phyloP scores from a whole-genome alignment of 495 filamentous ascomycete species.

The Neurospora sp. region DNA sequence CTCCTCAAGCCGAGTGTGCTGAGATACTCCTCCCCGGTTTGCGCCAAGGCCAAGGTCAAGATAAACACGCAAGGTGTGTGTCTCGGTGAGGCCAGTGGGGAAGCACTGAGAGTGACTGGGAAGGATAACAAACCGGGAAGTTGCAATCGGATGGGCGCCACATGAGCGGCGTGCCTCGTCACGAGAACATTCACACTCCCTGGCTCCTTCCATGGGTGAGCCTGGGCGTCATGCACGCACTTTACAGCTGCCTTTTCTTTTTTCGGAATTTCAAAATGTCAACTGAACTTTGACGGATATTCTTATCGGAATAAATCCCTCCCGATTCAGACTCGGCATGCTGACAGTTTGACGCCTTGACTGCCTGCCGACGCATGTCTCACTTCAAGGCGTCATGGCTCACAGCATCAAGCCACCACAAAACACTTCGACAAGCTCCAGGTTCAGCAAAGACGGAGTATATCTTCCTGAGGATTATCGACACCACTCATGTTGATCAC shows the following conservation, averaged over 20 bases:
- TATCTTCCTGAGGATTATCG: background rate
- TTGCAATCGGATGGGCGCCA: background rate
- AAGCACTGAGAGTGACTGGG: background rate
- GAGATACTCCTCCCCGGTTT: background rate
- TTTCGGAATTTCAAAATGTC: background rate
- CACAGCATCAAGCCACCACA: background rate
- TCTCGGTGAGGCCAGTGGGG: background rate
- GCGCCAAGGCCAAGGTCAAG: background rate
- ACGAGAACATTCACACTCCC: background rate
- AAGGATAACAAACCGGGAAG: background rate
- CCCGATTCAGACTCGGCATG: background rate
- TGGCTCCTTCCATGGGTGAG: background rate
- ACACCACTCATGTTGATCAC: background rate
- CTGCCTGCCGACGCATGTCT: background rate
- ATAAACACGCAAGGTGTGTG: background rate
- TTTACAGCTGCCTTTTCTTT: background rate
- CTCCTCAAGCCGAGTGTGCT: background rate
- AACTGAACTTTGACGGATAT: background rate
- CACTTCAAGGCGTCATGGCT: background rate
- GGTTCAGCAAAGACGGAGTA: background rate
- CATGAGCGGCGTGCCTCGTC: background rate
- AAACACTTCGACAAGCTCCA: background rate
- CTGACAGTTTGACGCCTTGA: background rate
- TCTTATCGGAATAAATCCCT: background rate
- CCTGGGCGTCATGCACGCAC: background rate